Conservation (phyloP, 2,329 filamentous ascomycete species). For the Pezicula rhizophila region DNA sequence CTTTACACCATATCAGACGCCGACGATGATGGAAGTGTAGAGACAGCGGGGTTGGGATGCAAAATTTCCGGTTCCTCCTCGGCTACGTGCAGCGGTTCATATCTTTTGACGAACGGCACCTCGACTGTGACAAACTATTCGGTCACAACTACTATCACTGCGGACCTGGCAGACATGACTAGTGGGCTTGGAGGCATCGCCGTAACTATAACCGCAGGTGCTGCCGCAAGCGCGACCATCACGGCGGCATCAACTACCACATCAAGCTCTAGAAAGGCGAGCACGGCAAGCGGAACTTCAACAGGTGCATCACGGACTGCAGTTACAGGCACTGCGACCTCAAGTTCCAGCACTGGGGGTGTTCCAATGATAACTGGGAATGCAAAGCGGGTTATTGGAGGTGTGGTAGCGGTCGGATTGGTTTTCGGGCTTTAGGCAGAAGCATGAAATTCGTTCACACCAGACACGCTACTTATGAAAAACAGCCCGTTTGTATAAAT, state of each 20-base stretch:
- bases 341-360: conserved; percentile 11
- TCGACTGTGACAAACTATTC: background rate
- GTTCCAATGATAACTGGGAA: conserved; percentile 20
- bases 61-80: conserved; percentile 6
- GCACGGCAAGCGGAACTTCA: background rate
- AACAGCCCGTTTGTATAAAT: too few relatives aligned
- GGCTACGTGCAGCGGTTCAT: conserved; percentile 9
- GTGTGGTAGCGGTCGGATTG: conserved; percentile 16
- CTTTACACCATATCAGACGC: background rate
- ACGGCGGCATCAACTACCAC: conserved; percentile 6
- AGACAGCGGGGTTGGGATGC: conserved; percentile 10
- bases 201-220: conserved; percentile 18
- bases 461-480: too few relatives aligned
- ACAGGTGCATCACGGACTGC: background rate
- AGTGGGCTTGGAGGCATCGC: background rate
- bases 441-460: background rate
- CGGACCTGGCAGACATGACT: background rate
- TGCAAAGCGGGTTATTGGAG: conserved; percentile 18
- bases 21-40: background rate
- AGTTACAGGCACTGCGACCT: conserved; percentile 1
- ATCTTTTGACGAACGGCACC: background rate
- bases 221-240: conserved; percentile 1
- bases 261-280: background rate
- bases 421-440: background rate
- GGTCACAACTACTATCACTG: conserved; percentile 1